Base-by-base conservation (phyloP, 2,329 filamentous ascomycete genomes). In the Albophoma yamanashiensis region DNA sequence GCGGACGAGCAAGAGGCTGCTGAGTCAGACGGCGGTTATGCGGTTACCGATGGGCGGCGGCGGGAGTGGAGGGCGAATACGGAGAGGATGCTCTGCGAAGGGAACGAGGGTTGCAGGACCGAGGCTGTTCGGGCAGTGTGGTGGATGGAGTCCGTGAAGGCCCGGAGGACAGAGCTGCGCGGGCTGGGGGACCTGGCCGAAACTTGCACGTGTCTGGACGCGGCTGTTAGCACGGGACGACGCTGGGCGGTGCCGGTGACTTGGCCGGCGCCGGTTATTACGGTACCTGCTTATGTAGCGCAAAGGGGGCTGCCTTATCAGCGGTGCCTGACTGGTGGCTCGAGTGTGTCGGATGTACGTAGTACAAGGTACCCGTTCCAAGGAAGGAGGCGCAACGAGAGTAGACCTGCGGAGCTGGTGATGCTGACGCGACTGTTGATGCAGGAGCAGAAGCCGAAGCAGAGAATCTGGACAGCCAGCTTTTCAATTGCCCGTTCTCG, bases 31-130 rank as follows among this genome's bases (percentile, higher is more conserved):
- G 31, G 50, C 31, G 50, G 4, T 38, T 22, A 31, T 31, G 39
- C 55, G 38, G 55, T 43, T 43, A 43, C 39, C 55, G 55, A 56
- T 40, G 38, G 55, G 39, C 22, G 22, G 39, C 22, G 22, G 31
- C 40, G 57, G 60, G 64, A 22, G 22, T 38, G 50, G 50, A 38
- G 50, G 9, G 31, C 50, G 60, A 62, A 62, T 60, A 64, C 60
- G 59, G 62, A 31, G 34, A 62, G 58, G 52, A 59, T 47, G 40
- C 60, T 59, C 59, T 60, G 59, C 55, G 36, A 55, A 59, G 47
- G 55, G 56, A 50, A 59, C 59, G 56, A 45, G 58, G 58, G 60
- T 58, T 60, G 60, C 40, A 59, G 56, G 55, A 56, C 55, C 42
- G 58, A 59, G 58, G 58, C 58, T 59, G 58, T 59, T 47, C 42